These are phyloP conservation scores for Pythium plurisporium DNA, from an alignment of 352 stramenopile genomes.

Conservation along the genomic window DNA sequence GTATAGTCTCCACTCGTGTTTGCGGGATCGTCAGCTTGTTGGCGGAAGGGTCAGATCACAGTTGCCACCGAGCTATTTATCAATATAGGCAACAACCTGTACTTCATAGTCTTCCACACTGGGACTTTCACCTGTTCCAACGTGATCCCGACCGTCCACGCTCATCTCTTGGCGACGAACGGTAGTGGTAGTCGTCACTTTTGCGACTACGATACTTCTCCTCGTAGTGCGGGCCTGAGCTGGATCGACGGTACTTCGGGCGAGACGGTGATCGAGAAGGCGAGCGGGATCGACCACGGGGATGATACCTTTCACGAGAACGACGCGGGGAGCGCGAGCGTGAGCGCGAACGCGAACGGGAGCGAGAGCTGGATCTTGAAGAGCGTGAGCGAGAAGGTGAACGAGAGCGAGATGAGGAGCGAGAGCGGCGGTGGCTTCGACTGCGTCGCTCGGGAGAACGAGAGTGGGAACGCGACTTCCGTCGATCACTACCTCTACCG, in stretches of 20 bases:
- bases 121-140: neutral
- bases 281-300: constrained; percentile 11
- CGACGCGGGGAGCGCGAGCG: constrained; percentile 30
- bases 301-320: constrained; percentile 19
- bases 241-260: constrained; percentile 5
- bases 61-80: neutral
- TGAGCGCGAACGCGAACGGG: constrained; percentile 15
- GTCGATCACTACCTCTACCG: neutral
- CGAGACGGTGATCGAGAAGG: constrained; percentile 7
- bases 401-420: constrained; percentile 27
- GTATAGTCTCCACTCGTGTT: no score
- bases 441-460: constrained; percentile 17
- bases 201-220: constrained; percentile 16
- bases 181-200: constrained; percentile 8
- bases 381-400: constrained; percentile 22
- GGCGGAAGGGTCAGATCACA: no score
- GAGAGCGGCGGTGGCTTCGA: constrained; percentile 4
- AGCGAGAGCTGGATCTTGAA: neutral
- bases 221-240: constrained; percentile 10
- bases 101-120: neutral
- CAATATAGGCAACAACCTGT: no score
- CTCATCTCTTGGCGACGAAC: constrained; percentile 16
- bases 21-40: no score
- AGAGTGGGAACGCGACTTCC: constrained; percentile 5
- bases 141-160: constrained; percentile 14